Evolutionary conservation across 306 rosid genomes (phyloP), one percentile per base, ranked within the genome.

Genomic region (Pueraria montana): DNA sequence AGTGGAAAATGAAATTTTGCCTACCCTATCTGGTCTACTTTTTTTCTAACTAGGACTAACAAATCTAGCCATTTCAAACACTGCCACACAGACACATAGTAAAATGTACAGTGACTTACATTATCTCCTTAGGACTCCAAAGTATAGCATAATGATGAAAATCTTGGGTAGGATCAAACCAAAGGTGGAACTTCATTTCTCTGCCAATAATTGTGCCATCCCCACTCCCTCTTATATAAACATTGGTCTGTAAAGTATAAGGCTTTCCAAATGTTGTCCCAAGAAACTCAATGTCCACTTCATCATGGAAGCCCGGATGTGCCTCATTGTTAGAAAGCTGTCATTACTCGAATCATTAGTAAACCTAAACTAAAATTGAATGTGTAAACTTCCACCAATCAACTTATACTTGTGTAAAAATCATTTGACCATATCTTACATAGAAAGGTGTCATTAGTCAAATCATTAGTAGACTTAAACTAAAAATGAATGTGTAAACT

Each of bases 181-280:
- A 96, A 27, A 96, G 87, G 52, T 91, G 97, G 80, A 96, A 96
- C 81, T 96, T 93, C 97, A 96, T 96, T 83, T 96, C 99, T 86
- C 99, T 91, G 64, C 99, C 99, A 45, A 94, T 87, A 45, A 94
- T 89, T 77, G 56, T 91, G 5, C 93, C 97, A 83, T 96, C 99
- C 4, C 99, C 99, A 83, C 94, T 94, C 50, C 99, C 99, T 88
- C 97, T 92, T 63, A 96, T 90, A 66, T 96, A 96, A 20, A 96
- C 95, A 88, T 96, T 96, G 23, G 99, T 96, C 53, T 96, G 99
- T 55, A 96, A 85, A 11, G 98, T 96, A 24, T 96, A 96, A 8
- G 99, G 98, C 85, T 94, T 96, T 42, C 97, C 99, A 80, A 96
- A 92, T 80, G 99, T 96, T 6, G 99, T 96, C 68, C 99, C 99